These are phyloP conservation scores for Melampsora americana DNA, from an alignment of 1,284 basidiomycete genomes.

Conservation along the genomic window DNA sequence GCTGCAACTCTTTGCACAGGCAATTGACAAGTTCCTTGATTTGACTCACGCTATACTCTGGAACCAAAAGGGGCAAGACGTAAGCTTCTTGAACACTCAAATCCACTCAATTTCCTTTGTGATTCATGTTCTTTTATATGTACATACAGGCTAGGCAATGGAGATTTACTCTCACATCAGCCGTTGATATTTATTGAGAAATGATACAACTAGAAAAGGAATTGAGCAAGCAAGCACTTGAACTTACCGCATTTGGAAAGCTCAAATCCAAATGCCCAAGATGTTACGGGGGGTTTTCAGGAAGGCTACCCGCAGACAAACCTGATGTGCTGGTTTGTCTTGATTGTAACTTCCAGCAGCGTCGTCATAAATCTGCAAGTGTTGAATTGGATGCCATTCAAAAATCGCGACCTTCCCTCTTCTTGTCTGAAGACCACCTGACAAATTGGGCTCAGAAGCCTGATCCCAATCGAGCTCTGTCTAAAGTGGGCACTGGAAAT, in stretches of 20 bases:
- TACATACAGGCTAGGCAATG: conserved; percentile 1
- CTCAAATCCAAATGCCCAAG: conserved; percentile 2
- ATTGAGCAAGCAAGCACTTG: neutral
- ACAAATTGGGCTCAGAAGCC: too few relatives aligned
- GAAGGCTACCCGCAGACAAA: neutral
- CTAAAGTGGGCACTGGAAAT: too few relatives aligned
- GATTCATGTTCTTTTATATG: neutral
- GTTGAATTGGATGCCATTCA: neutral
- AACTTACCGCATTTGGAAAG: neutral
- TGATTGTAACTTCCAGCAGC: conserved; percentile 9
- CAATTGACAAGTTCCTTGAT: conserved; percentile 23
- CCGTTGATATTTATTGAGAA: neutral
- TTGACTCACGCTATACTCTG: neutral
- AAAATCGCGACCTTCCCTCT: neutral
- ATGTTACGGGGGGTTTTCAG: neutral
- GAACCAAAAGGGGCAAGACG: neutral
- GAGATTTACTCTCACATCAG: neutral
- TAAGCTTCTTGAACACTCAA: neutral
- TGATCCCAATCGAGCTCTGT: too few relatives aligned
- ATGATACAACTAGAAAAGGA: neutral
- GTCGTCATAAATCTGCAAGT: conserved; percentile 4
- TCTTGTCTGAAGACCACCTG: too few relatives aligned
- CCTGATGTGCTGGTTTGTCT: conserved; percentile 7
- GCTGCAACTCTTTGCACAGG: neutral
- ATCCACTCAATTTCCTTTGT: neutral